Base-by-base conservation (phyloP, 371 early-diverging fungal species). In the Dinochytrium kinnereticum region DNA sequence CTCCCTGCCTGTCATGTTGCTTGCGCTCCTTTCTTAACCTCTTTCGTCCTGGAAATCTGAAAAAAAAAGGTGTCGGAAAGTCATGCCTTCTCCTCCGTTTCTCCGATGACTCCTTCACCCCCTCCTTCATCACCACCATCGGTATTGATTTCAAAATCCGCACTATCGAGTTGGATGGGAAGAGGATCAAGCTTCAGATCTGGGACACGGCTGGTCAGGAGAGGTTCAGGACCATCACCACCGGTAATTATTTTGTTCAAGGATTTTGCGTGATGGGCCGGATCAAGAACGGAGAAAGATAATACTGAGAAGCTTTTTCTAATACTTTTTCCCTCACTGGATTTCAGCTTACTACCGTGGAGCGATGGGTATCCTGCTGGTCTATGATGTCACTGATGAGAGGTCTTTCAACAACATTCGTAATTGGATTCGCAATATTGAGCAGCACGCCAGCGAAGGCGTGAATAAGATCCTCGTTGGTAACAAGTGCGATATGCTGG, bases 121-220 rank as follows among this genome's bases (percentile, higher is more conserved):
- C 95, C 80, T 94, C 94, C 76, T 98, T 97, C 86, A 97, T 97
- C 82, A 95, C 97, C 65, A 99, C 99, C 74, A 99, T 99, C 73
- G 99, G 99, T 64, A 98, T 99, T 37, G 99, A 99, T 87, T 93
- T 92, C 91, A 99, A 99, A 93, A 99, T 99, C 83, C 93, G 99
- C 78, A 99, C 99, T 51, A 96, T 99, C 69, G 95, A 95, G 81
- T 87, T 99, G 59, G 98, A 98, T 81, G 97, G 97, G 74, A 98
- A 98, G 85, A 94, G 94, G 59, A 96, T 98, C 55, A 99, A 99
- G 89, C 90, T 99, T 57, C 99, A 99, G 84, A 98, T 99, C 84
- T 99, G 98, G 99, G 99, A 99, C 85, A 99, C 99, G n/a, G 99
- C 99, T 44, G 99, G 99, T 34, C 99, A 99, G 89, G 99, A 99